Evolutionary conservation across 495 filamentous ascomycete genomes (phyloP).

Genomic region (Thozetella sp.): DNA sequence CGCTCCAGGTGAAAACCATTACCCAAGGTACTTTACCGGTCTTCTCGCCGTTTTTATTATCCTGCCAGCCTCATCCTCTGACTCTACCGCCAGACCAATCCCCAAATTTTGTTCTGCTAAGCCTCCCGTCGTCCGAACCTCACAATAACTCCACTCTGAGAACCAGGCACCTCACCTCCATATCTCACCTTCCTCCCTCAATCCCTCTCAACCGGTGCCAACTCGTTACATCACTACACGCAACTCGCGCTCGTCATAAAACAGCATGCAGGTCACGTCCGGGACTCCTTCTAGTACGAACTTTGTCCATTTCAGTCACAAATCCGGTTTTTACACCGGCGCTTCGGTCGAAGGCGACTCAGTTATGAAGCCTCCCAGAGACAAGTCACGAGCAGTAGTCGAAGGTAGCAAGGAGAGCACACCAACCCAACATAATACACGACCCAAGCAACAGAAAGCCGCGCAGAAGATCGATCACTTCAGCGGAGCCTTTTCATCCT

Average conservation of each 20-base stretch:
- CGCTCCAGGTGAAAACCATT: too few relatives aligned
- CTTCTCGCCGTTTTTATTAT: too few relatives aligned
- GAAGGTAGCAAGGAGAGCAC: neutral
- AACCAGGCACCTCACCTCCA: too few relatives aligned
- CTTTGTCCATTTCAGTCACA: neutral
- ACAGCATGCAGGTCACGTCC: neutral
- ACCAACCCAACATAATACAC: neutral
- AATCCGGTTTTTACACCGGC: neutral
- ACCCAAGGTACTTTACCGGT: too few relatives aligned
- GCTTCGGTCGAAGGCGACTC: neutral
- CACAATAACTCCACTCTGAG: too few relatives aligned
- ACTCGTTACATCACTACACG: neutral
- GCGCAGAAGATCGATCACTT: neutral
- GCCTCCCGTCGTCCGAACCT: too few relatives aligned
- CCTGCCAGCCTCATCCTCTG: too few relatives aligned
- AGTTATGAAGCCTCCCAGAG: neutral
- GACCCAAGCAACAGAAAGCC: neutral
- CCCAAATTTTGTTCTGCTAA: too few relatives aligned
- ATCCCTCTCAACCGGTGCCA: too few relatives aligned
- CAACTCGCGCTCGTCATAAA: neutral
- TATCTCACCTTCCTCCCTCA: too few relatives aligned
- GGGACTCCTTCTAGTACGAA: neutral
- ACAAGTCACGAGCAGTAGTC: neutral
- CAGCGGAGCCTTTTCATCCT: neutral
- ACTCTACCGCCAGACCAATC: too few relatives aligned